phyloP scores from a whole-genome alignment of 352 stramenopile species.

The Albugo candida region DNA sequence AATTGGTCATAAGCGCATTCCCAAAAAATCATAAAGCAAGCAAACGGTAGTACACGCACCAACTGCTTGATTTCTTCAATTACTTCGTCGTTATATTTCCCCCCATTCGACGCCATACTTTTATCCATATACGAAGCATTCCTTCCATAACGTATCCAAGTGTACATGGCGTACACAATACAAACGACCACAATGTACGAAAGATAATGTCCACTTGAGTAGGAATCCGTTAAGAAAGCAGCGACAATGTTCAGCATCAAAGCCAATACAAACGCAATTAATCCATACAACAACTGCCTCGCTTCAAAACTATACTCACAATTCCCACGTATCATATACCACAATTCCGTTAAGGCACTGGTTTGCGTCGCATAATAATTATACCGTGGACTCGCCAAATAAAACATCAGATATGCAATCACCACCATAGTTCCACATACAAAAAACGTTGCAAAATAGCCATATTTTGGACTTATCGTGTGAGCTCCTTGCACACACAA shows the following conservation, averaged over 20 bases:
- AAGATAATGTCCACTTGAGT: conserved; percentile 35
- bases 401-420: conserved; percentile 46
- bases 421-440: conserved; percentile 73
- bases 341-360: conserved; percentile 54
- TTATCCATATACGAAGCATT: conserved; percentile 70
- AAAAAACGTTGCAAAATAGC: conserved; percentile 78
- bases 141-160: conserved; percentile 69
- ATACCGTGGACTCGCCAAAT: conserved; percentile 34
- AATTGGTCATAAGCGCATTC: conserved; percentile 73
- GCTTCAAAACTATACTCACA: conserved; percentile 56
- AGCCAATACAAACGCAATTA: conserved; percentile 35
- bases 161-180: conserved; percentile 60
- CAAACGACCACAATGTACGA: conserved; percentile 49
- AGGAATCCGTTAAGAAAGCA: conserved; percentile 37
- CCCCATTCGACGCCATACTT: conserved; percentile 60
- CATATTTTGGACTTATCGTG: conserved; percentile 52
- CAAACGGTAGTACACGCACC: conserved; percentile 65
- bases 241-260: conserved; percentile 62
- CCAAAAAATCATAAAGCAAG: conserved; percentile 81
- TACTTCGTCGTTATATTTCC: conserved; percentile 58
- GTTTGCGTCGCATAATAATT: conserved; percentile 58
- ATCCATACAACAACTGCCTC: conserved; percentile 56
- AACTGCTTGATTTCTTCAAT: conserved; percentile 77
- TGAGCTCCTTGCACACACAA: conserved; percentile 73
- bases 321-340: conserved; percentile 52